phyloP scores from a whole-genome alignment of 2,329 filamentous ascomycete genomes.

The Colletotrichum endophyticum region DNA sequence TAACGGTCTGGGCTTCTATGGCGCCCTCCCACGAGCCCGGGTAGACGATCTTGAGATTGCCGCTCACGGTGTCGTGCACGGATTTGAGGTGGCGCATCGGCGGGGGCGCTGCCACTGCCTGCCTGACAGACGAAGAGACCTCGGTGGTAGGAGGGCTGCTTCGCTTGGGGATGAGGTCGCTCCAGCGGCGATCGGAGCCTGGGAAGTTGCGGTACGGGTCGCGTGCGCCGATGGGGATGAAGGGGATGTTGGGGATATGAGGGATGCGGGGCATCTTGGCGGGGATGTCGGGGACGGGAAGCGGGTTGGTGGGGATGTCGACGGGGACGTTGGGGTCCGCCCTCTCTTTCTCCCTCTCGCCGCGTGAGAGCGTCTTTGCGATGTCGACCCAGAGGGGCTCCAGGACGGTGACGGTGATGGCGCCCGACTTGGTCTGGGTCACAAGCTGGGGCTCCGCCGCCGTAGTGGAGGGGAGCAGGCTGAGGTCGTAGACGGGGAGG shows the following conservation, averaged over 20 bases:
- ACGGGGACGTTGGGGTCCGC: conserved; percentile 17
- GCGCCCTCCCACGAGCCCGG: conserved; percentile 55
- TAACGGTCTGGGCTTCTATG: conserved; percentile 42
- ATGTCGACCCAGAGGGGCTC: conserved; percentile 49
- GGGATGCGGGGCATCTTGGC: conserved; percentile 6
- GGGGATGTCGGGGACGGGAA: conserved; percentile 1
- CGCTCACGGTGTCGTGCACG: conserved; percentile 50
- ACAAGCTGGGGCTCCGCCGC: conserved; percentile 32
- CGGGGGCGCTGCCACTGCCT: conserved; percentile 4
- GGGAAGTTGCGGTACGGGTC: conserved; percentile 25
- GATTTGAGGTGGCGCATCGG: conserved; percentile 41
- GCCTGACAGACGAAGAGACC: not conserved
- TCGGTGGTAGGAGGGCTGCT: not conserved
- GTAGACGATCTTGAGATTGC: conserved; percentile 46
- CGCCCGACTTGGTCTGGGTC: conserved; percentile 51
- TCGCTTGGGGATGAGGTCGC: not conserved
- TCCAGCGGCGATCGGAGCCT: not conserved
- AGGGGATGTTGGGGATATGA: not conserved
- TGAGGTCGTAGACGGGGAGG: conserved; percentile 45
- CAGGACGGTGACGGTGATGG: conserved; percentile 39
- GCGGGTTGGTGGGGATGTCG: conserved; percentile 19
- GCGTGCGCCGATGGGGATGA: conserved; percentile 4
- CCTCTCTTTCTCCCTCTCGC: not conserved
- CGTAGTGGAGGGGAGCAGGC: conserved; percentile 16
- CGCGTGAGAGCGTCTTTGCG: not conserved